Base-by-base conservation (phyloP, 176 grass and related monocot genomes). In the Bonia amplexicaulis region DNA sequence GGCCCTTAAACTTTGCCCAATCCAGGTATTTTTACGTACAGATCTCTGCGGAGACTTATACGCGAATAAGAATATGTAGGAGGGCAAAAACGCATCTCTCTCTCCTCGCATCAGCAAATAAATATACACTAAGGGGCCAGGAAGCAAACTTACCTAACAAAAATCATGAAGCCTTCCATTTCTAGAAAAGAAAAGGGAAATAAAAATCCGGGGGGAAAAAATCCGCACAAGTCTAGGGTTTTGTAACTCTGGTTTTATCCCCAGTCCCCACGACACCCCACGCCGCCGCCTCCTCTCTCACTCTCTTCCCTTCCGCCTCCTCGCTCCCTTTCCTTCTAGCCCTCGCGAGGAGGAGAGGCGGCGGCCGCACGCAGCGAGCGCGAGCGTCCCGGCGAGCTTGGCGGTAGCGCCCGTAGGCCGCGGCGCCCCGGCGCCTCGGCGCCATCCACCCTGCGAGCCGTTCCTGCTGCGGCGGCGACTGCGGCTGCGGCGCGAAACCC, bases 201-300 rank as follows among this genome's bases (percentile, higher is more conserved):
- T 54, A 25, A 26, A 40, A 53, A 40, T 23, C 8, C 1, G 65
- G 20, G 1, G 11, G 19, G 11, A 12, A 66, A 74, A 60, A 74
- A 67, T 65, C 70, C 39, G 4, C 64, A 47, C 37, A 8, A 55
- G 12, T 66, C 48, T 81, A 87, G 78, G 78, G 78, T 67, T 81
- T 73, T 87, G 69, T 20, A 9, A 15, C 39, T n/a, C 39, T 22
- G 23, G 37, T 73, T 54, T 81, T 81, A 81, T 75, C 69, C 19
- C 60, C 77, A 22, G 81, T 75, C 69, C 19, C 60, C 77, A 27
- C 31, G 31, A 49, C 57, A 25, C n/a, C 33, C 7, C 59, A 31
- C 52, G 46, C 60, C 60, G 82, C 33, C 46, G 53, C 19, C 3
- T 58, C 59, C 47, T 42, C 31, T 37, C 35, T 37, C 35, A 37